Percentiles rank a stretch among this genome's conserved stretches.
phyloP scores from a whole-genome alignment of 768 basidiomycete genomes.

The Trametes elegans region DNA sequence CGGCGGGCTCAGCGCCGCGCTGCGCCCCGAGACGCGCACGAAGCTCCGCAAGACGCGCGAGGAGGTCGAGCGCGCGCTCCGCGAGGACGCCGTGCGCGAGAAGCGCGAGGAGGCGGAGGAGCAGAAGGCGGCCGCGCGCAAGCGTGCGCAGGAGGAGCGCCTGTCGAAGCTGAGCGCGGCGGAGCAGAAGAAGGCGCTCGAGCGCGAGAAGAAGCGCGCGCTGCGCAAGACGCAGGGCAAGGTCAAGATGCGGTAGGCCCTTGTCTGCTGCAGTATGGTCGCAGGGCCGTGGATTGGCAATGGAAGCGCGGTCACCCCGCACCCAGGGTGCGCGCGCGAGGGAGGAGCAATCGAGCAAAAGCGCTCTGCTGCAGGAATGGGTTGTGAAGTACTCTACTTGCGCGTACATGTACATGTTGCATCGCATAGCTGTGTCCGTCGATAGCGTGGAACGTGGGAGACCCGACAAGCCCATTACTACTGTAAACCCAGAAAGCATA shows the following conservation, averaged over 20 bases:
- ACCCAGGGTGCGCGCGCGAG: no score
- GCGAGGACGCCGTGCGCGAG: conserved; percentile 63
- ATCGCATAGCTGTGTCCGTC: conserved; percentile 12
- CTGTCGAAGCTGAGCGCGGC: conserved; percentile 69
- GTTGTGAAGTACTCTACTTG: conserved; percentile 5
- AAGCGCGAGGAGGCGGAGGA: conserved; percentile 73
- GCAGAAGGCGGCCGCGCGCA: conserved; percentile 70
- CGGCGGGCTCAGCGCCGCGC: conserved; percentile 23
- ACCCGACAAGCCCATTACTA: no score
- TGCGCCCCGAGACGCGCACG: conserved; percentile 74
- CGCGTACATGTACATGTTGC: conserved; percentile 19
- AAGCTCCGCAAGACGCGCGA: conserved; percentile 78
- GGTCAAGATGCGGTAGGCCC: conserved; percentile 27
- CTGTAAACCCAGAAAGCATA: no score
- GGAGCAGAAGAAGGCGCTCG: conserved; percentile 85
- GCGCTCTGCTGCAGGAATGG: not conserved
- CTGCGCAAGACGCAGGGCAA: conserved; percentile 72
- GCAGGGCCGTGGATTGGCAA: no score
- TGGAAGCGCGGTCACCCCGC: no score
- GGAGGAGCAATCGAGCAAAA: no score
- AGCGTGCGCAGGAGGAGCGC: conserved; percentile 70
- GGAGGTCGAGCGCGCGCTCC: conserved; percentile 65
- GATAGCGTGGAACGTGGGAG: conserved; percentile 14
- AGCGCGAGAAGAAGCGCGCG: conserved; percentile 73
- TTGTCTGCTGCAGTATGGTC: no score